phyloP scores from a whole-genome alignment of 129 eudicot genomes.

The Flaveria robusta region DNA sequence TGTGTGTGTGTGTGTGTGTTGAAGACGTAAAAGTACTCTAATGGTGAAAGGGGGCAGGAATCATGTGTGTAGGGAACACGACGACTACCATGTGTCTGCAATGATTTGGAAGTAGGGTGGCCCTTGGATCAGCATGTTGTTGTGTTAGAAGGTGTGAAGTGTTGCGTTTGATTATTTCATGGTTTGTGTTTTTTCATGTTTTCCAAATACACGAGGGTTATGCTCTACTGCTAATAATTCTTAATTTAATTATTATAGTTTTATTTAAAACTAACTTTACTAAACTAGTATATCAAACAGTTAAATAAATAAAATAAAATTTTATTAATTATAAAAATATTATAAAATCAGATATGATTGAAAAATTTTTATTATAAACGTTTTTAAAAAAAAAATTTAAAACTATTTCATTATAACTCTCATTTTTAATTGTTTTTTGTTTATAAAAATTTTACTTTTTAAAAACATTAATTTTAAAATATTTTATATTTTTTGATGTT shows the following conservation, averaged over 20 bases:
- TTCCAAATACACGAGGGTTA: constrained; percentile 4
- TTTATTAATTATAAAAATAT: too few relatives aligned
- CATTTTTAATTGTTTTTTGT: too few relatives aligned
- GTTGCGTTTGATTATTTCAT: background rate
- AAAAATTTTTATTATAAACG: too few relatives aligned
- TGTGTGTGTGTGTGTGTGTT: constrained; percentile 10
- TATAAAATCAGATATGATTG: too few relatives aligned
- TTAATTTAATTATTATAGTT: background rate
- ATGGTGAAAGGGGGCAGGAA: constrained; percentile 25
- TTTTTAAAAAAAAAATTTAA: too few relatives aligned
- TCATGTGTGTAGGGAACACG: constrained; percentile 36
- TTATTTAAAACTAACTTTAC: too few relatives aligned
- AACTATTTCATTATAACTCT: too few relatives aligned
- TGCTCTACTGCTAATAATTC: constrained; percentile 1
- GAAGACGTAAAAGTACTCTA: constrained; percentile 10
- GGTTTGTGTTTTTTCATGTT: constrained; percentile 4
- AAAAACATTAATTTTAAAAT: too few relatives aligned
- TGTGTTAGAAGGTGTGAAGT: constrained; percentile 19
- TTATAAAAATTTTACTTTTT: too few relatives aligned
- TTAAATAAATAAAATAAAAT: too few relatives aligned
- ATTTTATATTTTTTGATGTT: too few relatives aligned
- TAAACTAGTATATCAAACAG: too few relatives aligned
- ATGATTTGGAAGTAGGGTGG: constrained; percentile 29
- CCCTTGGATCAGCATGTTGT: constrained; percentile 21
- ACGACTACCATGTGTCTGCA: constrained; percentile 38